Percentiles rank a stretch among this genome's conserved stretches.
Conservation (phyloP, 768 basidiomycete species). For the Dioszegia aurantiaca region DNA sequence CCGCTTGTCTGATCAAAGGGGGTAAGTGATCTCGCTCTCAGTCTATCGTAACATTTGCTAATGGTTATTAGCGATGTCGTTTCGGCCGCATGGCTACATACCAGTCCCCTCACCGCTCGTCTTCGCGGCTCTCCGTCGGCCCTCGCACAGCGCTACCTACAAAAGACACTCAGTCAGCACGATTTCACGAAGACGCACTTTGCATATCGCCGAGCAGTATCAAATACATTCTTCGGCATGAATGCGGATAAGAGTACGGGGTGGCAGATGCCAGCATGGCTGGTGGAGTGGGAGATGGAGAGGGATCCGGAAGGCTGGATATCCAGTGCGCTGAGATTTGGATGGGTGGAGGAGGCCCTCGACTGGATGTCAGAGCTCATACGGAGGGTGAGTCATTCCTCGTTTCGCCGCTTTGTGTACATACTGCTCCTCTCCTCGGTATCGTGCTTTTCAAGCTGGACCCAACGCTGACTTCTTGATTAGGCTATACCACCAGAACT, state of each 20-base stretch:
- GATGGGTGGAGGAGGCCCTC: conserved; percentile 72
- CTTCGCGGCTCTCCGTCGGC: conserved; percentile 80
- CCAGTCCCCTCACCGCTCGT: conserved; percentile 57
- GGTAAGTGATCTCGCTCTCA: conserved; percentile 53
- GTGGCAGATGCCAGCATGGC: conserved; percentile 71
- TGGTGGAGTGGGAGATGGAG: conserved; percentile 63
- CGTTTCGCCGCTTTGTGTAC: too few species aligned
- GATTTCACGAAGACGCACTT: conserved; percentile 70
- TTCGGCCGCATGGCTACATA: conserved; percentile 67
- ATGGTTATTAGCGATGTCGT: not conserved
- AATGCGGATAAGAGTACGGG: conserved; percentile 54
- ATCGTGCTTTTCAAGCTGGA: too few species aligned
- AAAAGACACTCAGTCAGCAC: conserved; percentile 71
- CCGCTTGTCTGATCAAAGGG: conserved; percentile 22
- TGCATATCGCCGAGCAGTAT: conserved; percentile 69
- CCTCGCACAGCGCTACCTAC: conserved; percentile 84
- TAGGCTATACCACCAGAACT: conserved; percentile 42
- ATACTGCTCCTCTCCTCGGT: too few species aligned
- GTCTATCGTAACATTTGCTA: not conserved
- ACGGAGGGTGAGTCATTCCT: conserved; percentile 60
- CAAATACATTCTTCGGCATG: conserved; percentile 71
- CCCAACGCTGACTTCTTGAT: not conserved
- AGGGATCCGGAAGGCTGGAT: conserved; percentile 70
- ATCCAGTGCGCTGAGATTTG: conserved; percentile 71
- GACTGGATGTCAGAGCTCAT: conserved; percentile 70